Evolutionary conservation across 352 stramenopile species (phyloP).

Genomic region (Pythium brassicae): DNA sequence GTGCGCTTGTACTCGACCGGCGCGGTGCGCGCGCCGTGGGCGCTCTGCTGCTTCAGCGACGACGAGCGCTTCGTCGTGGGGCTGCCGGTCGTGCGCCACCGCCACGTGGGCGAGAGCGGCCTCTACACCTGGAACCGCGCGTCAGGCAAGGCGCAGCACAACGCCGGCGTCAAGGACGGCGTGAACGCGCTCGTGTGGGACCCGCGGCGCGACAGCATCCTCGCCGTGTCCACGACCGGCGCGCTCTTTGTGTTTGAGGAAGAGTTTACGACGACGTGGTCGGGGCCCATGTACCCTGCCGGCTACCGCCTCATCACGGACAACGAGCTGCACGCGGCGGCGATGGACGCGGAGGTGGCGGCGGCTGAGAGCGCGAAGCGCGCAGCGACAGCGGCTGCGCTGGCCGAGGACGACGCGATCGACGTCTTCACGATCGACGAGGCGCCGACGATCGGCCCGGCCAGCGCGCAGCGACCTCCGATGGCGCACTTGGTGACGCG

Average conservation of each 20-base stretch:
- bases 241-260: conserved; percentile 71
- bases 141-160: conserved; percentile 57
- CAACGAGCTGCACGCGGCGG: conserved; percentile 59
- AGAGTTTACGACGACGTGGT: conserved; percentile 69
- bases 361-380: conserved; percentile 20
- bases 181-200: conserved; percentile 64
- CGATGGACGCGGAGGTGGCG: conserved; percentile 33
- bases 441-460: conserved; percentile 2
- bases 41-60: conserved; percentile 62
- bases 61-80: conserved; percentile 66
- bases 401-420: conserved; percentile 14
- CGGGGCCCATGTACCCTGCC: conserved; percentile 79
- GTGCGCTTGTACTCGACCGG: conserved; percentile 54
- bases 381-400: too few species aligned
- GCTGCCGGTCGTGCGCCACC: conserved; percentile 72
- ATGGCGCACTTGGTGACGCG: conserved; percentile 12
- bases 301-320: conserved; percentile 77
- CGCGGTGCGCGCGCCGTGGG: conserved; percentile 69
- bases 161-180: conserved; percentile 70
- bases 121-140: conserved; percentile 74
- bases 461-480: conserved; percentile 2
- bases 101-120: conserved; percentile 74
- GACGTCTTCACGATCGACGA: conserved; percentile 45
- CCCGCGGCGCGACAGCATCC: conserved; percentile 37
- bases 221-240: conserved; percentile 63